Conservation (phyloP, 805 yeast species). For the Candida germanica region DNA sequence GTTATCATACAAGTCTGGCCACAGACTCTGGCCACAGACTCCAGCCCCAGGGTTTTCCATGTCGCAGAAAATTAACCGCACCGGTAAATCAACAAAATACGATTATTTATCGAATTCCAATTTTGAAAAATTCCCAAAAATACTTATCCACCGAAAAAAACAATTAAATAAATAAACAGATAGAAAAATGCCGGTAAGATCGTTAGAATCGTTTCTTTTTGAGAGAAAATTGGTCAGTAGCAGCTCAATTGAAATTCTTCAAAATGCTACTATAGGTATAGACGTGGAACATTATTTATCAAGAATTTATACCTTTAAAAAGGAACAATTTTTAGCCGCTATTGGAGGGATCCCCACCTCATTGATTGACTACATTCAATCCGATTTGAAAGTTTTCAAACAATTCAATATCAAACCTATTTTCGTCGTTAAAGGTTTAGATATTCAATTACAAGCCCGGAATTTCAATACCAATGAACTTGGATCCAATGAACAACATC, state of each 20-base stretch:
- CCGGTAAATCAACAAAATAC: too few species aligned
- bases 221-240: conserved; percentile 64
- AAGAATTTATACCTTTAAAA: conserved; percentile 56
- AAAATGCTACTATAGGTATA: conserved; percentile 71
- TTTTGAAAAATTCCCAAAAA: too few species aligned
- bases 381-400: conserved; percentile 60
- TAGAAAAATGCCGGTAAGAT: conserved; percentile 39
- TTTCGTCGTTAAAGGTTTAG: conserved; percentile 73
- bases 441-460: conserved; percentile 35
- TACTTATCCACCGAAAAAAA: too few species aligned
- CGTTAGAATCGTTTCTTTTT: conserved; percentile 65
- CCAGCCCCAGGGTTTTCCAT: too few species aligned
- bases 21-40: too few species aligned
- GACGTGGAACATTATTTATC: conserved; percentile 80
- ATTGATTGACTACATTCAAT: conserved; percentile 50
- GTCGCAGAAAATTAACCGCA: too few species aligned
- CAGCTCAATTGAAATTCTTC: conserved; percentile 60
- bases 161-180: too few species aligned
- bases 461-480: conserved; percentile 35
- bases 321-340: conserved; percentile 70
- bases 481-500: conserved; percentile 38
- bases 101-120: too few species aligned
- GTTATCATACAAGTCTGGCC: too few species aligned
- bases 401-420: conserved; percentile 70
- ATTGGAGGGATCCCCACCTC: conserved; percentile 79